Conservation (phyloP, 805 yeast species). For the Ogataea allantospora region DNA sequence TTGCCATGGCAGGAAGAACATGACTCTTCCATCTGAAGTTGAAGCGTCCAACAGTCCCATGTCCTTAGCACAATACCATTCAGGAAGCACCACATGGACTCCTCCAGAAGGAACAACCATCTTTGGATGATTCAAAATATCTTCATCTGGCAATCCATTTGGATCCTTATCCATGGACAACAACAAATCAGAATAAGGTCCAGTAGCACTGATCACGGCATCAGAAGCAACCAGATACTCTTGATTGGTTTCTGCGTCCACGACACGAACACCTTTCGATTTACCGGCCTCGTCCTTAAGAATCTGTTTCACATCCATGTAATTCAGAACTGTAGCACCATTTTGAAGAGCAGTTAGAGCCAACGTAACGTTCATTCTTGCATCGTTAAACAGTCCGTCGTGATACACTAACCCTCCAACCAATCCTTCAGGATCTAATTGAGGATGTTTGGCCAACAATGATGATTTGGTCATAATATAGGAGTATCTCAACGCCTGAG, state of each 20-base stretch:
- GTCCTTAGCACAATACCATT: slow-evolving; percentile 82
- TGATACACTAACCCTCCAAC: slow-evolving; percentile 93
- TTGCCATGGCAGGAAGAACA: slow-evolving; percentile 98
- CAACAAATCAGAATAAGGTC: slow-evolving; percentile 83
- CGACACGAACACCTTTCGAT: slow-evolving; percentile 73
- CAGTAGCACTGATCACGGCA: slow-evolving; percentile 86
- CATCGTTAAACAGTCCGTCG: slow-evolving; percentile 91
- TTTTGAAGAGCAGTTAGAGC: slow-evolving; percentile 82
- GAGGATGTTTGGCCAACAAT: slow-evolving; percentile 77
- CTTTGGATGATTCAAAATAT: slow-evolving; percentile 42
- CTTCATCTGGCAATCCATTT: slow-evolving; percentile 53
- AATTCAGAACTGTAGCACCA: slow-evolving; percentile 89
- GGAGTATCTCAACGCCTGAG: slow-evolving; percentile 76
- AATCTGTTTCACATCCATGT: slow-evolving; percentile 75
- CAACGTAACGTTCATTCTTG: slow-evolving; percentile 83
- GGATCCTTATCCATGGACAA: slow-evolving; percentile 82
- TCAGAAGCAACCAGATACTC: slow-evolving; percentile 63
- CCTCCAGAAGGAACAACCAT: slow-evolving; percentile 96
- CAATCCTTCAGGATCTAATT: slow-evolving; percentile 72
- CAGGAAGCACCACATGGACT: slow-evolving; percentile 89
- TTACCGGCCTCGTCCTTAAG: slow-evolving; percentile 60
- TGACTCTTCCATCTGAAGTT: slow-evolving; percentile 92
- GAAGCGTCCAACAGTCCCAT: slow-evolving; percentile 90
- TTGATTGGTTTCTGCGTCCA: slow-evolving; percentile 68
- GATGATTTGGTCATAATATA: slow-evolving; percentile 66